Evolutionary conservation across 768 basidiomycete species (phyloP), one percentile per base, ranked within the genome.

Genomic region (Asterophora parasitica): DNA sequence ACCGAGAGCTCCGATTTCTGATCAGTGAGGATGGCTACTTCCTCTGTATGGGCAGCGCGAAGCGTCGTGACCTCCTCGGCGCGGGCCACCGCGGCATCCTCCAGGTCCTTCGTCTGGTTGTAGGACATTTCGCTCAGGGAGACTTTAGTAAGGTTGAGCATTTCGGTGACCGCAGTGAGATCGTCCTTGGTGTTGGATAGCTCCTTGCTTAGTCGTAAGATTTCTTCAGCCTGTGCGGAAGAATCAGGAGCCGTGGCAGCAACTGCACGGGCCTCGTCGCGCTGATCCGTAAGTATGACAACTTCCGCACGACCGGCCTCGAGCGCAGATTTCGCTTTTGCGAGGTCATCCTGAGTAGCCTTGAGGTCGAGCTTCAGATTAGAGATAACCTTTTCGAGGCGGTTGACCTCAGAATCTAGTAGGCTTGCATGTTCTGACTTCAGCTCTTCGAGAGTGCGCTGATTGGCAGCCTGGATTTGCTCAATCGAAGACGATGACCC

Each of bases 271-370:
- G 81, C 78, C 38, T 79, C 77, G 56, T 88, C 85, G 15, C 85
- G 74, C 59, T 91, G 85, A 15, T 73, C 64, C 39, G 74, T 79
- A 32, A 89, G 65, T 13, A 52, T 70, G 48, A 79, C 78, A 5
- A 80, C 64, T 54, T 90, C 85, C 3, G 70, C 60, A 23, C 72
- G 72, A 26, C 78, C 68, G 5, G 75, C 50, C 15, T 82, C 75
- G 7, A 83, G 58, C 19, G 77, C 66, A 1, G 76, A 60, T 63
- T 92, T 92, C 4, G 85, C 75, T 70, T 90, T 92, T 2, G 73
- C 59, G 30, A 93, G 80, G 61, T 92, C 89, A 52, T 92, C 89
- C 58, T 84, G 81, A 0, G 91, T 89, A 11, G 89, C 91, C 58
- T 85, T 89, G 35, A 92, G 76, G 55, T 92, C 88, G 26, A 91